Conservation (phyloP, 805 yeast species). For the Candida pseudofarinosa region DNA sequence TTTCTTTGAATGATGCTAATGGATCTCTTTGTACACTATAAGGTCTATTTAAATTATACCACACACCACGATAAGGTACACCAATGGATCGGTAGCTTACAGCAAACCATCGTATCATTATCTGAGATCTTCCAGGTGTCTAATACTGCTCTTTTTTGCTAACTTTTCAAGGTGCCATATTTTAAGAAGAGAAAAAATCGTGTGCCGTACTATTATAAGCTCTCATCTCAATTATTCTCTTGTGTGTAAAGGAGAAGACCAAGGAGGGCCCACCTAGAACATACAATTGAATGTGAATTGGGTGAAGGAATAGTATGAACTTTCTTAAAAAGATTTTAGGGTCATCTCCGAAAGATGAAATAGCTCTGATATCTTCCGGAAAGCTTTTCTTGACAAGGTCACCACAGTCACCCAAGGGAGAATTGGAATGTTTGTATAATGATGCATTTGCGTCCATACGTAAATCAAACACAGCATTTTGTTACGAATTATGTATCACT, state of each 20-base stretch:
- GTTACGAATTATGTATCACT: conserved; percentile 67
- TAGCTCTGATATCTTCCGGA: conserved; percentile 73
- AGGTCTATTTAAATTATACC: background rate
- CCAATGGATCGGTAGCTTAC: too few species aligned
- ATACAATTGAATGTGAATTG: background rate
- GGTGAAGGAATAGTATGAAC: conserved; percentile 47
- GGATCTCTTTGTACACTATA: conserved; percentile 2
- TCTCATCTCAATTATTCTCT: background rate
- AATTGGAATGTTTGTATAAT: conserved; percentile 73
- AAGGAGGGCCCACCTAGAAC: background rate
- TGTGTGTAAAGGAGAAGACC: background rate
- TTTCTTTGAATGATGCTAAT: conserved; percentile 12
- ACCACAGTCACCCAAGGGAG: conserved; percentile 82
- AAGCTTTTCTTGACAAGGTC: conserved; percentile 70
- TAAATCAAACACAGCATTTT: conserved; percentile 59
- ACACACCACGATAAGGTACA: background rate
- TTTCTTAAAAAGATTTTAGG: conserved; percentile 63
- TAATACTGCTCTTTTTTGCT: background rate
- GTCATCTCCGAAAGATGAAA: conserved; percentile 51
- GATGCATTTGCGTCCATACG: conserved; percentile 76
- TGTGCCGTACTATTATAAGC: background rate
- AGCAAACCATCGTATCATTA: background rate
- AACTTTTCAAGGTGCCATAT: background rate
- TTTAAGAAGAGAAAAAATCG: background rate
- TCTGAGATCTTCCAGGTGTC: background rate